phyloP scores from a whole-genome alignment of 257 asterid genomes.

The Nicotiana benthamiana region DNA sequence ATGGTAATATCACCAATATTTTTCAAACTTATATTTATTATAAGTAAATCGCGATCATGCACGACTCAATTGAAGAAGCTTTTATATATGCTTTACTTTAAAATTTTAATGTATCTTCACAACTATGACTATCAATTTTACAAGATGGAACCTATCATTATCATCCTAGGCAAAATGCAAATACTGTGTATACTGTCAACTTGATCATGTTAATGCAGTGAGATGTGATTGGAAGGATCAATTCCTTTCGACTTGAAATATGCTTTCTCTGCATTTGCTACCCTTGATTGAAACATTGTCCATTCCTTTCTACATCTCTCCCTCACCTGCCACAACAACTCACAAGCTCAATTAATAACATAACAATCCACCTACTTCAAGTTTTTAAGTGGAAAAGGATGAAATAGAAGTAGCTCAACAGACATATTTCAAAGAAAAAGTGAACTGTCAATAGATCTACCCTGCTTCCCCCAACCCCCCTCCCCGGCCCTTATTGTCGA shows the following conservation, averaged over 20 bases:
- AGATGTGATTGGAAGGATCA: conserved; percentile 30
- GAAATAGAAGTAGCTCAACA: neutral
- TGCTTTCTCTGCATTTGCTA: conserved; percentile 54
- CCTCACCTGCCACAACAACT: conserved; percentile 42
- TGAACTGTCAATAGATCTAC: neutral
- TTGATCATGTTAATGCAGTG: conserved; percentile 9
- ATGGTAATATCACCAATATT: neutral
- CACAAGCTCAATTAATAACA: neutral
- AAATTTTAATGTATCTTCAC: neutral
- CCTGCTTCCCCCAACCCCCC: neutral
- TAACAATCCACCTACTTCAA: neutral
- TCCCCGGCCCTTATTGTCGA: neutral
- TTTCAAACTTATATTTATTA: neutral
- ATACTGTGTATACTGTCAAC: neutral
- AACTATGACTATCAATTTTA: neutral
- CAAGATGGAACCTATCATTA: neutral
- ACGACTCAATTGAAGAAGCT: neutral
- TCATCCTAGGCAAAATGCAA: neutral
- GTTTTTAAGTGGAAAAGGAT: neutral
- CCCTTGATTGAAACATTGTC: conserved; percentile 57
- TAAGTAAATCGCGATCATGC: neutral
- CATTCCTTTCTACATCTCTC: conserved; percentile 64
- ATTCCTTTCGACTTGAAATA: conserved; percentile 46
- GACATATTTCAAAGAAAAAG: neutral
- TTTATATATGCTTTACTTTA: neutral